Evolutionary conservation across 192 early-diverging fungal species (phyloP).

Genomic region (Phycomyces nitens): DNA sequence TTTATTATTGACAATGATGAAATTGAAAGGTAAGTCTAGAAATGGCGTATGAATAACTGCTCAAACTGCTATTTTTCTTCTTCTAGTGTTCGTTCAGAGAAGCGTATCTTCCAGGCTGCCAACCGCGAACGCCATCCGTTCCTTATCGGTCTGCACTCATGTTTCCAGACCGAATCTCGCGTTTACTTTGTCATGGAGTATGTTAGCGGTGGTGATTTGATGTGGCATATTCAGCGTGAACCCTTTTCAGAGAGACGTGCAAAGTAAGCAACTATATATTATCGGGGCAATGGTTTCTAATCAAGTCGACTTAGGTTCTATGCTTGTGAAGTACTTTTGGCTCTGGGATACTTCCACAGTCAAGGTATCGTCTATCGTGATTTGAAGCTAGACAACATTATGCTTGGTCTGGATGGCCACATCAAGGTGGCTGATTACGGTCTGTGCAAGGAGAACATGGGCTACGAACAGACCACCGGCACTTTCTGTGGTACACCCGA

Average conservation of each 20-base stretch:
- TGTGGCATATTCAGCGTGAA: conserved; percentile 96
- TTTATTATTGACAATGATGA: conserved; percentile 99
- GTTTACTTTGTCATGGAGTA: conserved; percentile 99
- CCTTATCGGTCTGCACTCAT: conserved; percentile 93
- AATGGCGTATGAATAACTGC: conserved; percentile 1
- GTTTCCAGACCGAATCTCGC: conserved; percentile 92
- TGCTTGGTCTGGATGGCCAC: conserved; percentile 88
- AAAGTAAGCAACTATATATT: conserved; percentile 44
- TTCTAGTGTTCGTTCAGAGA: conserved; percentile 83
- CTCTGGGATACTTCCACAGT: conserved; percentile 94
- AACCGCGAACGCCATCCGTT: conserved; percentile 92
- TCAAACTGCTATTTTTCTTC: not conserved
- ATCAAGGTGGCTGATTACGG: conserved; percentile 99
- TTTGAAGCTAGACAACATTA: conserved; percentile 95
- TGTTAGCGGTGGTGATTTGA: conserved; percentile 94
- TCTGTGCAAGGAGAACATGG: conserved; percentile 96
- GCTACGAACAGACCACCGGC: conserved; percentile 79
- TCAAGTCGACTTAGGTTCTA: conserved; percentile 60
- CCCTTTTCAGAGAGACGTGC: conserved; percentile 90
- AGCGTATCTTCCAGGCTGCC: conserved; percentile 89
- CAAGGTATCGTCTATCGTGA: conserved; percentile 94
- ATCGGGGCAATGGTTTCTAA: not conserved
- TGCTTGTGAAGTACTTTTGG: conserved; percentile 91
- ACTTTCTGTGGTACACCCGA: conserved; percentile 99
- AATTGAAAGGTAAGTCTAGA: conserved; percentile 65